Conservation (phyloP, 768 basidiomycete species). For the Sistotremastrum niveocremeum region DNA sequence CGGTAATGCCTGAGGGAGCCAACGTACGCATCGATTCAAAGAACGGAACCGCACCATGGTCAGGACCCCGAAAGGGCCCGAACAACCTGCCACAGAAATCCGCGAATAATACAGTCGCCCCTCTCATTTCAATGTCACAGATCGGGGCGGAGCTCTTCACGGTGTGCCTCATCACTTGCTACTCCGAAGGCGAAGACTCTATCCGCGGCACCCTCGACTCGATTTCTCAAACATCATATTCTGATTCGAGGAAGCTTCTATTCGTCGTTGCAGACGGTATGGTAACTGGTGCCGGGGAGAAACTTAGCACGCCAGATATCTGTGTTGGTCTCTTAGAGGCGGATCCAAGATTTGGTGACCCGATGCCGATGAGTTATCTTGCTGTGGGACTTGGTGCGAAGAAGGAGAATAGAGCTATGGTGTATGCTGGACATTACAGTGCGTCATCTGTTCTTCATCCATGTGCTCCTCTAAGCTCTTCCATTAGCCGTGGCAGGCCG, state of each 20-base stretch:
- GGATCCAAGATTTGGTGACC: constrained; percentile 92
- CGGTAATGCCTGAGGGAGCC: constrained; percentile 93
- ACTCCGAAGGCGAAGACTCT: constrained; percentile 92
- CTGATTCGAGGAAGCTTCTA: constrained; percentile 81
- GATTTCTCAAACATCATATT: constrained; percentile 82
- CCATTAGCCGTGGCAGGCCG: constrained; percentile 64
- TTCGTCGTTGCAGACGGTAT: constrained; percentile 97
- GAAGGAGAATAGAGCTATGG: constrained; percentile 88
- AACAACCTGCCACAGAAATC: constrained; percentile 33
- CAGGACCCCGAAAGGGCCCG: constrained; percentile 40
- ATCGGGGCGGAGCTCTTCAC: constrained; percentile 94
- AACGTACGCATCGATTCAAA: constrained; percentile 86
- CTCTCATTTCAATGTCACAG: constrained; percentile 71
- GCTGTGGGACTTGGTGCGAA: constrained; percentile 88
- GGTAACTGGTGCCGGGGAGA: constrained; percentile 97
- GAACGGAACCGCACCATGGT: constrained; percentile 93
- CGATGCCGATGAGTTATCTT: constrained; percentile 83
- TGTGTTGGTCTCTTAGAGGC: constrained; percentile 86
- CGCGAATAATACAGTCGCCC: constrained; percentile 30
- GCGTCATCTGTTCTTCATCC: constrained; percentile 21
- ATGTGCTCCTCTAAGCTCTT: constrained; percentile 1
- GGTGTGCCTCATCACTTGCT: constrained; percentile 93
- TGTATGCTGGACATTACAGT: constrained; percentile 99
- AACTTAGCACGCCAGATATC: constrained; percentile 89
- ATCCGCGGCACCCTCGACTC: constrained; percentile 86